Percentiles rank a stretch among this genome's conserved stretches.
phyloP scores from a whole-genome alignment of 2,329 filamentous ascomycete genomes.

The Beauveria bassiana region DNA sequence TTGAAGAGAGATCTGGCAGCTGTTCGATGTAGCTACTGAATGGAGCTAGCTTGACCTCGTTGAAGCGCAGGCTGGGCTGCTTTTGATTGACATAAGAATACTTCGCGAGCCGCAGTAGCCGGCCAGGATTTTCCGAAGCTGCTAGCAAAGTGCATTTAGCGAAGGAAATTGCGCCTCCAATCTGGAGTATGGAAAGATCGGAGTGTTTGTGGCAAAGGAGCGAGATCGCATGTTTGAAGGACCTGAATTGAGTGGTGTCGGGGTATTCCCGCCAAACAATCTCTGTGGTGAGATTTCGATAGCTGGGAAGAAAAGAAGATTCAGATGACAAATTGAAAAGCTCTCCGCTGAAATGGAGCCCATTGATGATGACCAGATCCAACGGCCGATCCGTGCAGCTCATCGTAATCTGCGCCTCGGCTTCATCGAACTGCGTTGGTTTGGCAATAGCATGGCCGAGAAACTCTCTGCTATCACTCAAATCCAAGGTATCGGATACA shows the following conservation, averaged over 20 bases:
- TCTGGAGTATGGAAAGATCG: conserved; percentile 30
- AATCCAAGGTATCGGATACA: conserved; percentile 32
- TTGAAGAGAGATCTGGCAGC: not conserved
- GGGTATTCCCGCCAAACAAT: conserved; percentile 39
- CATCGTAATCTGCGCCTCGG: conserved; percentile 37
- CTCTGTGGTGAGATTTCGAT: conserved; percentile 41
- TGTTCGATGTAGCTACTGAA: not conserved
- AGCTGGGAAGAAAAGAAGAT: conserved; percentile 36
- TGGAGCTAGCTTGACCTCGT: not conserved
- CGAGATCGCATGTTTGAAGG: conserved; percentile 22
- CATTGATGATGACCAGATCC: conserved; percentile 35
- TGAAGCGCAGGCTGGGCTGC: not conserved
- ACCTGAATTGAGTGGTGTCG: conserved; percentile 16
- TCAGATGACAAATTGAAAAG: conserved; percentile 22
- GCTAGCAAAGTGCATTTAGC: conserved; percentile 19
- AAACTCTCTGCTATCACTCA: conserved; percentile 27
- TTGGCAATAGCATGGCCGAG: conserved; percentile 33
- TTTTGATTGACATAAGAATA: conserved; percentile 23
- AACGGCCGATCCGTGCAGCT: conserved; percentile 23
- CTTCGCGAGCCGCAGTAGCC: conserved; percentile 26
- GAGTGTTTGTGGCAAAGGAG: conserved; percentile 33
- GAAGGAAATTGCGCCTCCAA: conserved; percentile 22
- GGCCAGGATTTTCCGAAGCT: conserved; percentile 16
- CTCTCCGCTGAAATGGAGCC: conserved; percentile 34
- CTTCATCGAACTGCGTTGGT: conserved; percentile 28